Evolutionary conservation across 164 flowering plant genomes (phyloP).

Genomic region (Sextonia rubra): DNA sequence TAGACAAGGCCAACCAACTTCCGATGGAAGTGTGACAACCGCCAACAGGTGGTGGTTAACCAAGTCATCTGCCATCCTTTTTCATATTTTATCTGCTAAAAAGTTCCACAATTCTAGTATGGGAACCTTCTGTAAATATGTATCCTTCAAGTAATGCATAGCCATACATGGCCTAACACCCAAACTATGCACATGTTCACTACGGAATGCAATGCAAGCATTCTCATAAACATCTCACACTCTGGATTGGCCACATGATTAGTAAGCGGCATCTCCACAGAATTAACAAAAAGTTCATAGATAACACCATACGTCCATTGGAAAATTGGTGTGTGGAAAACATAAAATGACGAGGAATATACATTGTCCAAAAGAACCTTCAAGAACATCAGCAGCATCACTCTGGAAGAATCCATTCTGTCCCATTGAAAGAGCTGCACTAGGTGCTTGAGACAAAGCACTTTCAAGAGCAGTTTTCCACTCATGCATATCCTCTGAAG

Average conservation of each 20-base stretch:
- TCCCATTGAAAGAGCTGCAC: conserved; percentile 57
- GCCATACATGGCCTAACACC: background rate
- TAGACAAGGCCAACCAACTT: background rate
- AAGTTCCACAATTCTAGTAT: background rate
- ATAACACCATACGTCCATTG: background rate
- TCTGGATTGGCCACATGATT: background rate
- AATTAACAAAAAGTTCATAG: conserved; percentile 2
- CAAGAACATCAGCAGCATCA: conserved; percentile 53
- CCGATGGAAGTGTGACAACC: background rate
- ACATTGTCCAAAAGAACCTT: conserved; percentile 60
- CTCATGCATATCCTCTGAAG: conserved; percentile 76
- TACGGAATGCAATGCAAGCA: background rate
- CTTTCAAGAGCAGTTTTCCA: conserved; percentile 93
- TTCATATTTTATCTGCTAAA: background rate
- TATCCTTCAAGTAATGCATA: background rate
- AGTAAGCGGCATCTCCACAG: background rate
- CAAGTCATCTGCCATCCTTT: background rate
- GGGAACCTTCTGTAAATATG: background rate
- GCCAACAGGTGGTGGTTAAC: background rate
- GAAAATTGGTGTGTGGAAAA: background rate
- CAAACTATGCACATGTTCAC: too few relatives aligned
- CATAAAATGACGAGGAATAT: conserved; percentile 19
- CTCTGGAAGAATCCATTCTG: conserved; percentile 70
- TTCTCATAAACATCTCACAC: background rate
- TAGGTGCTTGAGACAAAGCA: conserved; percentile 87